phyloP scores from a whole-genome alignment of 2,329 filamentous ascomycete species.

The Colletotrichum melonis region DNA sequence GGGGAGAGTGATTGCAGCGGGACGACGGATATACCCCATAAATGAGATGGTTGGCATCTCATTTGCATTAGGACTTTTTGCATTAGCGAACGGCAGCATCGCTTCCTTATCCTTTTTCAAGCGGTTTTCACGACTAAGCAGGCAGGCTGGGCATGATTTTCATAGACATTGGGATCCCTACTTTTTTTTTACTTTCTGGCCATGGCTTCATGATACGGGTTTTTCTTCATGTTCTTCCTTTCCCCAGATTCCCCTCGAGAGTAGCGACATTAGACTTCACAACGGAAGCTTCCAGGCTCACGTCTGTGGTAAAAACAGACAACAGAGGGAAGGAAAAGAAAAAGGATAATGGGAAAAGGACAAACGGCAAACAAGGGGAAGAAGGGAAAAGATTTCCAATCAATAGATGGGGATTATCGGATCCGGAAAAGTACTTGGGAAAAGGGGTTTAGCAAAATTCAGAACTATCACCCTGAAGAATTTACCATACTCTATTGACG shows the following conservation, averaged over 20 bases:
- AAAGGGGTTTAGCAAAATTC: background rate
- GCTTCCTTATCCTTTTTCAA: background rate
- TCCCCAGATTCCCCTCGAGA: background rate
- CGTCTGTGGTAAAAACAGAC: background rate
- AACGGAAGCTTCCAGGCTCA: background rate
- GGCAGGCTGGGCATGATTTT: background rate
- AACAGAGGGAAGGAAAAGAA: background rate
- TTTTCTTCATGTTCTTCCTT: background rate
- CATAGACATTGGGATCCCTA: background rate
- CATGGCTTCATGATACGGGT: background rate
- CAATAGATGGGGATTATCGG: background rate
- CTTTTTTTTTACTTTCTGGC: background rate
- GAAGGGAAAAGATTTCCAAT: background rate
- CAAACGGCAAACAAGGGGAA: too few species aligned
- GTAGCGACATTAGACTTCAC: background rate
- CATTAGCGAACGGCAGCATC: constrained; percentile 33
- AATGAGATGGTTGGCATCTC: background rate
- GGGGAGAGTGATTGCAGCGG: background rate
- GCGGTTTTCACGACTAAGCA: background rate
- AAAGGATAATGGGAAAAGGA: background rate
- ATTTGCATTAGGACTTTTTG: constrained; percentile 18
- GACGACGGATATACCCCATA: constrained; percentile 29
- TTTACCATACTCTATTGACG: background rate
- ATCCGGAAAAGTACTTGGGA: background rate
- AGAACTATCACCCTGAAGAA: background rate